Conservation (phyloP, 768 basidiomycete species). For the Mycena crocata region DNA sequence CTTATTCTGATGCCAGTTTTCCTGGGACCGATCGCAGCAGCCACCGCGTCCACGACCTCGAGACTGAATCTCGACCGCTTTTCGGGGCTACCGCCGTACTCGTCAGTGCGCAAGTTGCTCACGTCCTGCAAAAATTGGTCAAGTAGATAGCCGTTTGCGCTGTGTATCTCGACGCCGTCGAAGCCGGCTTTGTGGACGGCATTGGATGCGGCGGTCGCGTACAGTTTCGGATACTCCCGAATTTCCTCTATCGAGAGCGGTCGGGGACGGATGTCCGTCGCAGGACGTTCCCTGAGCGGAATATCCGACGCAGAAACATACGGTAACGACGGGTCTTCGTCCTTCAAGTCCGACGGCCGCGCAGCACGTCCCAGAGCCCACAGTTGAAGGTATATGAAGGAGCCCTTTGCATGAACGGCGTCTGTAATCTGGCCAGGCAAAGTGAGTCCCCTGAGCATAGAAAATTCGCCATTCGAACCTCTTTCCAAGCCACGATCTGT, state of each 20-base stretch:
- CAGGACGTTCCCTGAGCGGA: too few species aligned
- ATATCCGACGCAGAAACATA: too few species aligned
- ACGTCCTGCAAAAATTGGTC: slow-evolving; percentile 73
- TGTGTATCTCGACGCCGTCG: slow-evolving; percentile 52
- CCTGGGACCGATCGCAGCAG: too few species aligned
- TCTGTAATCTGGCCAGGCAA: slow-evolving; percentile 61
- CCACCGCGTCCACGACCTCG: too few species aligned
- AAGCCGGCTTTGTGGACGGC: slow-evolving; percentile 53
- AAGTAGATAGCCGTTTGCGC: slow-evolving; percentile 56
- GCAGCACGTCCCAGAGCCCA: too few species aligned
- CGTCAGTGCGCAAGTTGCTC: slow-evolving; percentile 60
- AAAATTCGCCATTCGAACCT: slow-evolving; percentile 47
- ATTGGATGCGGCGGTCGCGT: slow-evolving; percentile 49
- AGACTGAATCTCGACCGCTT: too few species aligned
- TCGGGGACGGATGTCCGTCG: too few species aligned
- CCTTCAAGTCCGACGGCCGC: too few species aligned
- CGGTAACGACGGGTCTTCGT: too few species aligned
- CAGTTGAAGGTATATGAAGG: too few species aligned
- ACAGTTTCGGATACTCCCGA: slow-evolving; percentile 59
- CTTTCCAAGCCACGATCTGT: slow-evolving; percentile 70
- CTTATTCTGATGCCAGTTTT: too few species aligned
- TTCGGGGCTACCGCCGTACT: too few species aligned
- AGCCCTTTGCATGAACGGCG: slow-evolving; percentile 70
- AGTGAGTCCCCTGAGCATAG: neutral
- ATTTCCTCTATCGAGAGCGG: slow-evolving; percentile 62